Evolutionary conservation across 495 filamentous ascomycete species (phyloP).

Genomic region (Annulohypoxylon bovei): DNA sequence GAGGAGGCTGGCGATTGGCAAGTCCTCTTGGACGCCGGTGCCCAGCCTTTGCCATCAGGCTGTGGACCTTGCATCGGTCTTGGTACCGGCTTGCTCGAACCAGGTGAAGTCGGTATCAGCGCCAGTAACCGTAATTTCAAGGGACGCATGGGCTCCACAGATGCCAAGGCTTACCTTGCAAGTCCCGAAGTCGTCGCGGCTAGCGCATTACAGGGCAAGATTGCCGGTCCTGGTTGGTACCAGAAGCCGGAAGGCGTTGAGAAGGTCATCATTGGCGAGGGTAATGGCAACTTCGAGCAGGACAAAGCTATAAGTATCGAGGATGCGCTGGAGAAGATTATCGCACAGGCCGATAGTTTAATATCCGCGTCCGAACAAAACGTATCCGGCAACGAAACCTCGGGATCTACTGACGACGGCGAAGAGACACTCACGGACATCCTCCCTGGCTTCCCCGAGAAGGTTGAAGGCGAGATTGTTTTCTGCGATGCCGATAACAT

Average conservation of each 20-base stretch:
- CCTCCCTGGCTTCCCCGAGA: slow-evolving; percentile 75
- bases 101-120: slow-evolving; percentile 80
- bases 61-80: slow-evolving; percentile 95
- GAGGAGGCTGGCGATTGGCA: slow-evolving; percentile 92
- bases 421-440: slow-evolving; percentile 63
- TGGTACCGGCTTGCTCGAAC: slow-evolving; percentile 82
- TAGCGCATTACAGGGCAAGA: slow-evolving; percentile 80
- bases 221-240: slow-evolving; percentile 86
- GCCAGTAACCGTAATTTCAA: slow-evolving; percentile 82
- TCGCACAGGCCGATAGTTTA: slow-evolving; percentile 70
- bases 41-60: slow-evolving; percentile 75
- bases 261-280: slow-evolving; percentile 77
- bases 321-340: slow-evolving; percentile 73
- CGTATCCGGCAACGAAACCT: slow-evolving; percentile 44
- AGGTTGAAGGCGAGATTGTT: slow-evolving; percentile 72
- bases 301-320: slow-evolving; percentile 71
- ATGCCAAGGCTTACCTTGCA: slow-evolving; percentile 82
- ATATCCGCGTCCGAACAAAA: slow-evolving; percentile 47
- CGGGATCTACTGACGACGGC: slow-evolving; percentile 38
- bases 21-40: slow-evolving; percentile 80
- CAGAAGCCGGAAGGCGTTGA: slow-evolving; percentile 70
- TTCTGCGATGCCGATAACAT: slow-evolving; percentile 79
- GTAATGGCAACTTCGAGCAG: slow-evolving; percentile 68
- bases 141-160: slow-evolving; percentile 85
- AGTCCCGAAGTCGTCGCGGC: slow-evolving; percentile 90